Evolutionary conservation across 192 early-diverging fungal genomes (phyloP), one percentile per base, ranked within the genome.

Genomic region (Coemansia sp.): DNA sequence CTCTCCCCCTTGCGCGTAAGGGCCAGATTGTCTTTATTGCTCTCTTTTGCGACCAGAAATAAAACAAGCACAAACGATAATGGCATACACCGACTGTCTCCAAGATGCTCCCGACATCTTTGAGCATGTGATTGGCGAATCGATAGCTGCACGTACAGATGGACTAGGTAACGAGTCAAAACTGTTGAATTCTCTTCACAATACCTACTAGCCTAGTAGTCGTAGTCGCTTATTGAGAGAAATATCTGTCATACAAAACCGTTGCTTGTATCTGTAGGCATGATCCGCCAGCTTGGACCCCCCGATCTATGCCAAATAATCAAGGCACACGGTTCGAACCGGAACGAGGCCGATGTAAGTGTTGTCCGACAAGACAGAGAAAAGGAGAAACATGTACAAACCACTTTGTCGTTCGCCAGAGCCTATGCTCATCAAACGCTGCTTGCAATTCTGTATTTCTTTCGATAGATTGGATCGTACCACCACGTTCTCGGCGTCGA

Each of bases 241-340:
- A n/a, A n/a, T n/a, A n/a, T n/a, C n/a, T n/a, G n/a, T n/a, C n/a
- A n/a, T n/a, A n/a, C n/a, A n/a, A n/a, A 47, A 40, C 2, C 37
- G 11, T 47, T 47, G 20, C 20, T 47, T 47, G 44, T 23, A 22
- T 48, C 36, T 58, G 36, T 70, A 92, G 90, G 84, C 41, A 80
- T 89, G 62, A 88, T 92, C 67, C 88, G 94, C 45, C 95, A 98
- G 71, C 86, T 99, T 29, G 97, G 97, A 10, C 96, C 97, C 41
- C 96, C 97, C 5, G 97, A 99, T 74, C 84, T 99, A 9, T 96
- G 94, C 75, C 96, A 98, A 68, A 90, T 99, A 55, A 87, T 93
- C 37, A 99, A 99, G 81, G 82, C 85, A 22, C 95, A 97, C 72
- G 85, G 86, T 62, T 56, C 67, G 27, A 67, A 67, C 45, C 75